Conservation (phyloP, 192 early-diverging fungal genomes). For the Gaertneriomyces sp. region DNA sequence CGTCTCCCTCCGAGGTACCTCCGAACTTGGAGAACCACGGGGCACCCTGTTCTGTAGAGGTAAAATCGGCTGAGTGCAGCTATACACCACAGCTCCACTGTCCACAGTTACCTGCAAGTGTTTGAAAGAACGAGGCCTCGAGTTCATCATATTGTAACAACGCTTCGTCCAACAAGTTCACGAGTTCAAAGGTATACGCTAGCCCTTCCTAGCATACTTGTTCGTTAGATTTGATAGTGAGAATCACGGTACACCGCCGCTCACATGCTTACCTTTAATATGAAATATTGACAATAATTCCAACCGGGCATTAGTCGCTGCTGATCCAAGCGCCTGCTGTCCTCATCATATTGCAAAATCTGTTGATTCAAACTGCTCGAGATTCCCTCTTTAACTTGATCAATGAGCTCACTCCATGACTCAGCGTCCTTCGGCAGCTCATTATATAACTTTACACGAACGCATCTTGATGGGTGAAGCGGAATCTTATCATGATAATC, state of each 20-base stretch:
- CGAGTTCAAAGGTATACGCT: constrained; percentile 78
- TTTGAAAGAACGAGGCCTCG: constrained; percentile 91
- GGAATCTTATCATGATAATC: too few relatives aligned
- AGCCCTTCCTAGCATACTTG: constrained; percentile 75
- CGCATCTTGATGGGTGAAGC: constrained; percentile 14
- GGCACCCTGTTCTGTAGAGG: constrained; percentile 59
- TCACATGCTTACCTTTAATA: constrained; percentile 66
- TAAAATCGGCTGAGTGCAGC: background rate
- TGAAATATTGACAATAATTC: constrained; percentile 98
- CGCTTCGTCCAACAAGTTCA: constrained; percentile 85
- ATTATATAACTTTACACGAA: constrained; percentile 22
- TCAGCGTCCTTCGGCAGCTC: constrained; percentile 50
- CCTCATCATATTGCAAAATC: constrained; percentile 81
- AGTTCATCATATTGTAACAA: constrained; percentile 95
- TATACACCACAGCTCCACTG: background rate
- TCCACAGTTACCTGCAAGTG: constrained; percentile 61
- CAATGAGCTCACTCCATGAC: constrained; percentile 67
- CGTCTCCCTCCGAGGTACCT: constrained; percentile 79
- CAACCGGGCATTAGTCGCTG: constrained; percentile 95
- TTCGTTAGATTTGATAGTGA: background rate
- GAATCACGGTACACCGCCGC: background rate
- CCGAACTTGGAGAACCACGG: constrained; percentile 95
- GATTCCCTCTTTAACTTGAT: constrained; percentile 72
- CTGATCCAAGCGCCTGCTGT: constrained; percentile 82
- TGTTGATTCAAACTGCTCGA: constrained; percentile 69